phyloP scores from a whole-genome alignment of 768 basidiomycete genomes.

The Gymnopilus junonius region DNA sequence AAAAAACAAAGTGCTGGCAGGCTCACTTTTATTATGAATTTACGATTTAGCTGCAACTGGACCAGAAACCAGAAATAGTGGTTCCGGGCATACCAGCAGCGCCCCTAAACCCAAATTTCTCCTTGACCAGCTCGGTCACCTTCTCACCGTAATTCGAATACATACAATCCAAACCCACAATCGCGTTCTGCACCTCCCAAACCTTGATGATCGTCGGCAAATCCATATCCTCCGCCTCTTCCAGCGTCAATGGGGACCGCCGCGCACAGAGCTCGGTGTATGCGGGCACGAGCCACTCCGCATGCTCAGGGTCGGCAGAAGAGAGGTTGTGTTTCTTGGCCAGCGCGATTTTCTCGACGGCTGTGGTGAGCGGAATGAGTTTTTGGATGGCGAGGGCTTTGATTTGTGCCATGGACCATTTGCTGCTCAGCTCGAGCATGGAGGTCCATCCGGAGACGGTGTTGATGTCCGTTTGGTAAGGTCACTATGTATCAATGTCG shows the following conservation, averaged over 20 bases:
- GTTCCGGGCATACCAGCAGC: no score
- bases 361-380: constrained; percentile 26
- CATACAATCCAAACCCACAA: constrained; percentile 12
- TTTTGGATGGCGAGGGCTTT: constrained; percentile 35
- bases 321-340: constrained; percentile 30
- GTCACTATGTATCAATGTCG: constrained; percentile 26
- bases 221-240: constrained; percentile 35
- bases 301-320: constrained; percentile 12
- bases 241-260: constrained; percentile 26
- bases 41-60: not conserved
- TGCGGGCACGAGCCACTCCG: constrained; percentile 40
- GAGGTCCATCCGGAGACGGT: constrained; percentile 42
- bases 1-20: not conserved
- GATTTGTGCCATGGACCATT: constrained; percentile 33
- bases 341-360: constrained; percentile 37
- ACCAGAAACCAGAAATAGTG: no score
- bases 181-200: constrained; percentile 35
- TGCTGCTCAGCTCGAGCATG: constrained; percentile 34
- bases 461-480: constrained; percentile 31
- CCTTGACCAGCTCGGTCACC: constrained; percentile 21
- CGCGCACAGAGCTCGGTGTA: constrained; percentile 38
- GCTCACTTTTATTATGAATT: no score
- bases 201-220: constrained; percentile 34
- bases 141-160: constrained; percentile 1
- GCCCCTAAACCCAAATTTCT: constrained; percentile 23